Base-by-base conservation (phyloP, 2,329 filamentous ascomycete species). In the Fusarium solani-melongenae region DNA sequence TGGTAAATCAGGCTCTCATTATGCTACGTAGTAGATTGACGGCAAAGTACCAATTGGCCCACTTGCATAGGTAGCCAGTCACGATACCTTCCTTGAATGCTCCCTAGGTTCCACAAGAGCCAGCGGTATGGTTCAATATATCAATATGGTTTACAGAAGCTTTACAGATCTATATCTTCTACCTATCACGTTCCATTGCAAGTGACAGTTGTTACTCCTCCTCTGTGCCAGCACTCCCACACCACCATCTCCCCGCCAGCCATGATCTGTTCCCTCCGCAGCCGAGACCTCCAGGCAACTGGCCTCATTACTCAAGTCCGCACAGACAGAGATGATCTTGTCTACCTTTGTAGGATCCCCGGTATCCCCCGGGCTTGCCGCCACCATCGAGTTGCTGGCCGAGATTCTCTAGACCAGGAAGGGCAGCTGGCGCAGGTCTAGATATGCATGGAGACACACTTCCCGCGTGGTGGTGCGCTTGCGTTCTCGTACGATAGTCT, bases 271-370 rank as follows among this genome's bases (percentile, higher is more conserved):
- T 33, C 31, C 14, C 17, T 34, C 34, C 24, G 12, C 24, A 58
- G 15, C 34, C 22, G 53, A 36, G 34, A 15, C 53, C 33, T 38
- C 33, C 17, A 24, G 33, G n/a, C 12, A 59, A 33, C 36, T 59
- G 33, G 12, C 27, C 58, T 41, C 17, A 31, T 66, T 62, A 49
- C 58, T 56, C 22, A 49, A 41, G 7, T 46, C 62, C 10, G n/a
- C 29, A 36, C 11, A 44, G 61, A 46, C 27, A 68, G 46, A 57
- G 39, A 57, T 24, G 51, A 73, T 73, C 29, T 36, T 55, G n/a
- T 36, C 46, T 36, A 11, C 38, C 22, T 55, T 62, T 49, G 20
- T 38, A 33, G 64, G 22, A 39, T 17, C 56, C 61, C 27, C 60
- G 70, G 56, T 60, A 17, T 14, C 38, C 22, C 20, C 44, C 67